A percentile compares a stretch with the other conserved stretches of the same genome.
These are phyloP conservation scores for Liquidambar formosana DNA, from an alignment of 164 flowering plant genomes.

Conservation along the genomic window DNA sequence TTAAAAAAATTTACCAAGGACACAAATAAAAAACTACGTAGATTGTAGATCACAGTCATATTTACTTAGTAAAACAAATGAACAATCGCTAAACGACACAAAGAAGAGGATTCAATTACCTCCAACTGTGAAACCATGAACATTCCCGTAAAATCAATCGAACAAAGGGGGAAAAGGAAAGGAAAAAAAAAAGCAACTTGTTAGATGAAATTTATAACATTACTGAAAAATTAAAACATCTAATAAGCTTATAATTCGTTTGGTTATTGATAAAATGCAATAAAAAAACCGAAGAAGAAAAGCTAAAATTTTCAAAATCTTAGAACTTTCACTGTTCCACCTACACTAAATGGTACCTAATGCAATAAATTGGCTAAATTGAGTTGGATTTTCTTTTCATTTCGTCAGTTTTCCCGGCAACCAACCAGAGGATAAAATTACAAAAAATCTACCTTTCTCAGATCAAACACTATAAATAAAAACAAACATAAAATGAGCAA, in stretches of 20 bases:
- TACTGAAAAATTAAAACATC: background rate
- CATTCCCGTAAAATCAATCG: slow-evolving; percentile 3
- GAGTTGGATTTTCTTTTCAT: background rate
- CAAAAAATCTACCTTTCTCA: background rate
- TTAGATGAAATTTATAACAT: background rate
- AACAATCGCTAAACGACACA: background rate
- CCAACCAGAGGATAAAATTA: background rate
- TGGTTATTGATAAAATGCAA: background rate
- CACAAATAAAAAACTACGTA: background rate
- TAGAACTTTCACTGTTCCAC: too few relatives aligned
- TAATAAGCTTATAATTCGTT: background rate
- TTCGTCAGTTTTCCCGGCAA: background rate
- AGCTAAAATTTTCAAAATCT: too few relatives aligned
- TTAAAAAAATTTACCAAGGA: background rate
- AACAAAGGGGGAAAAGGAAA: too few relatives aligned
- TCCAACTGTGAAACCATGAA: slow-evolving; percentile 35
- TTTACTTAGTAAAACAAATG: background rate
- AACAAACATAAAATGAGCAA: background rate
- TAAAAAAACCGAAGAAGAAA: background rate
- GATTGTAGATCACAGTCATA: background rate
- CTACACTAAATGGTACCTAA: too few relatives aligned
- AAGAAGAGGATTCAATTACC: slow-evolving; percentile 22
- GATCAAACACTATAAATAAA: background rate
- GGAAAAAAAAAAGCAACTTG: background rate
- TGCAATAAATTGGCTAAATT: too few relatives aligned